Base-by-base conservation (phyloP, 208 protist genomes). In the Vickermania ingenoplastis region DNA sequence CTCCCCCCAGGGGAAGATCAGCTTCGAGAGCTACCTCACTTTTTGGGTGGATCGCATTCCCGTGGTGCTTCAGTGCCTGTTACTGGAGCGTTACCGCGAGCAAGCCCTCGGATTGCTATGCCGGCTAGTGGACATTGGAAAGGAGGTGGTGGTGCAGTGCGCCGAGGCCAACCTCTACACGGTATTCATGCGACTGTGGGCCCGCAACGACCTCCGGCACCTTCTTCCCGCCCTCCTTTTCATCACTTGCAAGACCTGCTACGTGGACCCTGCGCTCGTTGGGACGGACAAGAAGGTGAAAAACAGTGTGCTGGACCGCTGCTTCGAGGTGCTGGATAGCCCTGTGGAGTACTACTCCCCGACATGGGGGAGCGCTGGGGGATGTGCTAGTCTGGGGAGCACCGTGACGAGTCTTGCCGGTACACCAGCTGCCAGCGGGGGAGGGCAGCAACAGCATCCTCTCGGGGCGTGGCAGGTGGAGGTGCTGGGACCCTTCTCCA, bases 151-250 rank as follows among this genome's bases (percentile, higher is more conserved):
- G 51, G 54, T 82, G 49, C 84, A 83, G 61, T 92, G 79, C 59
- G 84, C 84, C 13, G 80, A 92, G 67, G 76, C 77, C 2, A 90
- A 91, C 63, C 65, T 94, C 41, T 92, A 82, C 63, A 71, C 77
- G 31, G 66, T 89, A 49, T 82, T 83, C 22, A 63, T 94, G 7
- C 79, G 77, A 31, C 91, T 85, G 61, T 94, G 88, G 88, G 73
- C 13, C 21, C 79, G 88, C n/a, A 48, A 56, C 1, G 77, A 94
- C 58, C 61, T 94, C 52, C 73, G 71, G 49, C 79, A 81, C 61
- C 62, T 94, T 22, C 67, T 94, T 73, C 88, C 88, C 11, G 53
- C 88, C n/a, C 70, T 81, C 2, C 67, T 94, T 22, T 94, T 94
- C 59, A 85, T 94, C 59, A 90, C 84, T 61, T 65, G 71, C 49